These are phyloP conservation scores for Hawksworthiomyces lignivorus DNA, from an alignment of 2,329 filamentous ascomycete species.

Conservation along the genomic window DNA sequence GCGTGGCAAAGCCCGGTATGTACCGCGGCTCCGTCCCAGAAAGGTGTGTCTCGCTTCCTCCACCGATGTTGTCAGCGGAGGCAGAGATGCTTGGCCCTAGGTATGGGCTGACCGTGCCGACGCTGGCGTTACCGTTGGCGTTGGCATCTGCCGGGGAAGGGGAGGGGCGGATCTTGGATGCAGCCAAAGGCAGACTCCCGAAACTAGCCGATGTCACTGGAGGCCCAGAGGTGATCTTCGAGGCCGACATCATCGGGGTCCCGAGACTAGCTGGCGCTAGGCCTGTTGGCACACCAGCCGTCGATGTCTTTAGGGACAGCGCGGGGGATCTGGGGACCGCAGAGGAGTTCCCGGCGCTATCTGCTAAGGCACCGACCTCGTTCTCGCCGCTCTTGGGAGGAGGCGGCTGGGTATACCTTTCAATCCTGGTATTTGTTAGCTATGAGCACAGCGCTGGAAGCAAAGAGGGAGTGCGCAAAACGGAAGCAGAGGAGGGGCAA, in stretches of 20 bases:
- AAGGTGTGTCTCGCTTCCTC: conserved; percentile 33
- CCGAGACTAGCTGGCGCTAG: too few relatives aligned
- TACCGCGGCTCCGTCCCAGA: conserved; percentile 58
- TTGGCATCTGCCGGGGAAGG: too few relatives aligned
- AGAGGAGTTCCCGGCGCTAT: too few relatives aligned
- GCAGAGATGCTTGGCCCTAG: too few relatives aligned
- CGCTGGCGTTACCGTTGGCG: too few relatives aligned
- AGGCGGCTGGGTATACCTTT: conserved; percentile 31
- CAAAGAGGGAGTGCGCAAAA: not conserved
- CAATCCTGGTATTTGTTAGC: conserved; percentile 26
- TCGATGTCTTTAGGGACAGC: conserved; percentile 15
- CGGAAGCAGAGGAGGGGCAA: not conserved
- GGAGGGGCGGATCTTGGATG: too few relatives aligned
- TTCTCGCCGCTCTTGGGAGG: conserved; percentile 5
- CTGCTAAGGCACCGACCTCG: not conserved
- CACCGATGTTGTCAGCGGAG: conserved; percentile 8
- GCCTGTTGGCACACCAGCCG: not conserved
- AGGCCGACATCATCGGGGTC: too few relatives aligned
- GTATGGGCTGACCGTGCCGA: too few relatives aligned
- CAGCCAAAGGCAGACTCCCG: conserved; percentile 7
- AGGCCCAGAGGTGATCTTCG: too few relatives aligned
- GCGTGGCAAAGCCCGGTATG: conserved; percentile 61
- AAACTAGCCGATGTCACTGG: conserved; percentile 5
- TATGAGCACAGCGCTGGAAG: not conserved
- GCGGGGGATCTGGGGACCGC: conserved; percentile 16